These are phyloP conservation scores for Gnomoniopsis smithogilvyi DNA, from an alignment of 2,329 filamentous ascomycete species.

Conservation along the genomic window DNA sequence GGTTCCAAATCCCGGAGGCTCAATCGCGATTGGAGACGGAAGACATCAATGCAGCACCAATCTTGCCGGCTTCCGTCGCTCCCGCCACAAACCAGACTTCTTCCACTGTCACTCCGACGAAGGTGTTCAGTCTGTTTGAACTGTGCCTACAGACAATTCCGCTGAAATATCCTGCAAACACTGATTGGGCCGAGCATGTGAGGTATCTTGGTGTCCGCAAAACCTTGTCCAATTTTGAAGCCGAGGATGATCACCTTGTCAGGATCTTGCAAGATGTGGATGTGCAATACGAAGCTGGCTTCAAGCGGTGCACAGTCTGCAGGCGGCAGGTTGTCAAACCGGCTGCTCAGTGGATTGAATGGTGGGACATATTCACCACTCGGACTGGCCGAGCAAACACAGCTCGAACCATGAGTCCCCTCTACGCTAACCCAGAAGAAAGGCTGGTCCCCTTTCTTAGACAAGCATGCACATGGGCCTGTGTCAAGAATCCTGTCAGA, in stretches of 20 bases:
- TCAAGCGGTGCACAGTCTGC: slow-evolving; percentile 51
- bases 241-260: slow-evolving; percentile 35
- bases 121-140: slow-evolving; percentile 50
- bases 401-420: slow-evolving; percentile 17
- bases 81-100: not conserved
- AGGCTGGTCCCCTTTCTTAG: slow-evolving; percentile 43
- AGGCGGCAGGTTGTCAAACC: slow-evolving; percentile 45
- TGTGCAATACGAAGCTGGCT: slow-evolving; percentile 43
- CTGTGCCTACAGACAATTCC: slow-evolving; percentile 45
- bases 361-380: slow-evolving; percentile 48
- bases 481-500: slow-evolving; percentile 33
- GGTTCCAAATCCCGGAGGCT: slow-evolving; percentile 20
- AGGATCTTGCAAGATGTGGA: slow-evolving; percentile 37
- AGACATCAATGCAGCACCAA: slow-evolving; percentile 2
- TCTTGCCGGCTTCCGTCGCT: not conserved
- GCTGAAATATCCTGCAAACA: slow-evolving; percentile 35
- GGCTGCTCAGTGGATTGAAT: slow-evolving; percentile 60
- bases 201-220: slow-evolving; percentile 27
- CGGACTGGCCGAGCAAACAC: slow-evolving; percentile 13
- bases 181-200: slow-evolving; percentile 40
- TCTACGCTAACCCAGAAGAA: slow-evolving; percentile 32
- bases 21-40: slow-evolving; percentile 16
- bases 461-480: slow-evolving; percentile 49
- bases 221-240: not conserved
- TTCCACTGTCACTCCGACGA: slow-evolving; percentile 4